Base-by-base conservation (phyloP, 179 eudicot species). In the Nepenthes alata region DNA sequence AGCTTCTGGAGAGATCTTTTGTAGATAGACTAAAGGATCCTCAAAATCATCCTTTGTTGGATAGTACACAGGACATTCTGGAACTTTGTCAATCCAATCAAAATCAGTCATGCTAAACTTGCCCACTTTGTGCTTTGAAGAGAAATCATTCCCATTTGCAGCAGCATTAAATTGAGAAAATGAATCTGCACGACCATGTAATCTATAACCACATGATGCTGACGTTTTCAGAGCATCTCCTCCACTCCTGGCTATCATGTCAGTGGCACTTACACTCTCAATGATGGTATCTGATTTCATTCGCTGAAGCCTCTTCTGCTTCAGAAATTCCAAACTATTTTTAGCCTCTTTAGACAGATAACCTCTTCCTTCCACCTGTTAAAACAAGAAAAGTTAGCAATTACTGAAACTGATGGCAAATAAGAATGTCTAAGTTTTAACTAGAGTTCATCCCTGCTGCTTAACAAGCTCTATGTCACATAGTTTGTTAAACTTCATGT, bases 41-140 rank as follows among this genome's bases (percentile, higher is more conserved):
- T 84, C 86, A 75, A 91, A 91, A 67, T 91, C 98, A 64, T 89
- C 86, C 72, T 68, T 86, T 74, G 81, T 78, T 53, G 96, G 98
- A 73, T 48, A 62, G 58, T 81, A 91, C 35, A 86, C 84, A 51
- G 96, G 98, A 61, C 98, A 91, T 48, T 84, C 95, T 2, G 85
- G 85, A 65, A 91, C 77, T 70, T 69, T 71, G 14, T 84, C 89
- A 52, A 69, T 86, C 96, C 96, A 91, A 35, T 84, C 93, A 44
- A 86, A 66, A 68, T 84, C 79, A 47, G 70, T 57, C 63, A 72
- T 64, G 59, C 80, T 77, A 60, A 82, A 88, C 77, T 83, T 88
- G 52, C 74, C 76, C 62, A 84, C 86, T 63, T 76, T 80, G 63
- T 55, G 76, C 74, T 84, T 88, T n/a, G 80, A 48, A 13, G 71